Base-by-base conservation (phyloP, 2,329 filamentous ascomycete species). In the Fusarium transvaalense region DNA sequence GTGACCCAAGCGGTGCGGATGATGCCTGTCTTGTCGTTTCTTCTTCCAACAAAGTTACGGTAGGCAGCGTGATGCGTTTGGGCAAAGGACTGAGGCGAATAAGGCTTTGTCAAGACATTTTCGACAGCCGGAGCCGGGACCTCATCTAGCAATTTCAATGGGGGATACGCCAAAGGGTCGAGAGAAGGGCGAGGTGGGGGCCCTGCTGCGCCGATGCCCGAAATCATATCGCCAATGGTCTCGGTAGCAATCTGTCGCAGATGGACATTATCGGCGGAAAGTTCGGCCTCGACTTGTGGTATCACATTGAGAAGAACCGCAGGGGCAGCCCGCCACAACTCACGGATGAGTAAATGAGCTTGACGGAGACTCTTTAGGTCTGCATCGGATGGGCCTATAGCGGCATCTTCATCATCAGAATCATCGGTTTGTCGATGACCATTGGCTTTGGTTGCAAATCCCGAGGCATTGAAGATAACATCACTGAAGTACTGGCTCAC, bases 401-500 rank as follows among this genome's bases (percentile, higher is more conserved):
- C 80, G 12, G 75, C 79, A 46, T 87, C 84, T 54, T 92, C 88
- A 48, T 91, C 89, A 21, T 91, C 90, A 27, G 87, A 87, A 38
- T 90, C 89, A 25, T 88, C 88, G 19, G 84, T 83, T 38, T 85
- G 86, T 62, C 86, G 86, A 56, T 85, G 82, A 6, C 86, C 87
- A 66, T 89, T 90, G 55, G 82, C 68, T 71, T 86, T 84, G 12
- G 82, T 82, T 21, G 82, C 83, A 45, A 88, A 85, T 14, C 83
- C 88, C 37, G 90, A 94, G 5, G 94, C 92, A 76, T 97, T 94
- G 65, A 98, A 89, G 60, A 99, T 97, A 52, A 98, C 94, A 58
- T 97, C 94, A 79, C 94, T 97, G 78, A 99, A 99, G 78, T 98
- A 99, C 75, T 97, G 94, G 71, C 93, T 95, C 57, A 98, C 91